phyloP scores from a whole-genome alignment of 78 protist species.

The Monosiga brevicollis region DNA sequence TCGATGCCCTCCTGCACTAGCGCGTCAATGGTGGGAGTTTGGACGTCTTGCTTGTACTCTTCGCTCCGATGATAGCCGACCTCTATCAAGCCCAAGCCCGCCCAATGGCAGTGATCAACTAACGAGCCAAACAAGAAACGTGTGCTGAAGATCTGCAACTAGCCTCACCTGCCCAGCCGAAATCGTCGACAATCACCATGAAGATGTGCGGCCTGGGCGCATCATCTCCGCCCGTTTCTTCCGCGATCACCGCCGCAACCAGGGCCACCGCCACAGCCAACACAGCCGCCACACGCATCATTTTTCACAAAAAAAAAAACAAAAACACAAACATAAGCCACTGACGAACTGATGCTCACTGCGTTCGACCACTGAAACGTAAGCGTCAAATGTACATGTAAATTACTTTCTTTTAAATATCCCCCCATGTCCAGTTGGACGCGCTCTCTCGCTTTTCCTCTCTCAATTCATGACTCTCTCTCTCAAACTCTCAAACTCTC shows the following conservation, averaged over 20 bases:
- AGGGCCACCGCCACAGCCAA: neutral
- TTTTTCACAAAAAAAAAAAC: neutral
- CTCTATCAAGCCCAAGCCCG: neutral
- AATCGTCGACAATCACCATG: slow-evolving; percentile 22
- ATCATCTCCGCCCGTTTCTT: too few relatives aligned
- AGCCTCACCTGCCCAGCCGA: slow-evolving; percentile 13
- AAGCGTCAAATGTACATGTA: too few relatives aligned
- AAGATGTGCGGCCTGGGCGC: slow-evolving; percentile 16
- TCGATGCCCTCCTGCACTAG: slow-evolving; percentile 26
- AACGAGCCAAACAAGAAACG: too few relatives aligned
- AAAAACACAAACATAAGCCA: neutral
- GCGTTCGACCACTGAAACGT: too few relatives aligned
- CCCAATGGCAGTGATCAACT: neutral
- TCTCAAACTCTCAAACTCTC: too few relatives aligned
- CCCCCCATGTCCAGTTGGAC: too few relatives aligned
- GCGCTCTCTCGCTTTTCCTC: too few relatives aligned
- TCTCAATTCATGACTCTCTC: too few relatives aligned
- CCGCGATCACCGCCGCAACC: neutral
- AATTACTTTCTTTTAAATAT: too few relatives aligned
- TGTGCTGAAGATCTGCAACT: too few relatives aligned
- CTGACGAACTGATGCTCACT: too few relatives aligned
- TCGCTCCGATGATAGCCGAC: slow-evolving; percentile 23
- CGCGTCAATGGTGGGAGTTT: slow-evolving; percentile 24
- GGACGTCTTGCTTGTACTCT: neutral
- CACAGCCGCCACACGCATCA: neutral